Evolutionary conservation across 2,329 filamentous ascomycete genomes (phyloP), one percentile per base, ranked within the genome.

Genomic region (Ilyonectria robusta): DNA sequence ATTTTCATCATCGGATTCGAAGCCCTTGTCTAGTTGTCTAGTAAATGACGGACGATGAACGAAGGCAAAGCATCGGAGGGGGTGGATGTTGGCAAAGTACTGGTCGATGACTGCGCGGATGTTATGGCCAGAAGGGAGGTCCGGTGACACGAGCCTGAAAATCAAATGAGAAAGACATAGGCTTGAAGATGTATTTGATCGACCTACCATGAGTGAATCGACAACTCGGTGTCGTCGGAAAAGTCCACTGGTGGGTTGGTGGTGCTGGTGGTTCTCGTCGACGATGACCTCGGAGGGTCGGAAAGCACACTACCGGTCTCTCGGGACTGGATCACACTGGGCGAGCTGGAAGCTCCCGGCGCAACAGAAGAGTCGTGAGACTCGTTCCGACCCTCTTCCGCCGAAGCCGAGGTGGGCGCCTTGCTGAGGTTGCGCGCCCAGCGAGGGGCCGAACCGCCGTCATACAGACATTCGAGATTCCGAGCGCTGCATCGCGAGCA

Each of bases 1-100:
- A 47, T 76, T 78, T 62, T 82, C 80, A 40, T 82, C 80, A 11
- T 81, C 79, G 4, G 72, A 76, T 8, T 75, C 73, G 51, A 81
- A 75, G 0, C 80, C 80, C 26, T 78, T 80, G 62, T 82, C 80
- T 6, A 82, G 72, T 51, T 81, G 79, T 6, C 79, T 72, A 69
- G 80, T 79, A 56, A 82, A 81, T 1, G 80, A 81, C 4, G 80
- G 80, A 56, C 81, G 80, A 58, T 82, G 80, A 19, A 82, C 79
- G 75, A 82, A 82, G 17, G 80, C 79, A 59, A 82, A 82, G 66
- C 80, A 82, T 21, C 80, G 77, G 5, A 82, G 75, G n/a, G 80
- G 79, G 57, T 82, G 85, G 5, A 81, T 72, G 33, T 81, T 81
- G 65, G 78, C 72, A 68, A 81, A 81, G 62, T 81, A 81, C 65